Conservation (phyloP, 1,284 basidiomycete species). For the Cutaneotrichosporon mucoides region DNA sequence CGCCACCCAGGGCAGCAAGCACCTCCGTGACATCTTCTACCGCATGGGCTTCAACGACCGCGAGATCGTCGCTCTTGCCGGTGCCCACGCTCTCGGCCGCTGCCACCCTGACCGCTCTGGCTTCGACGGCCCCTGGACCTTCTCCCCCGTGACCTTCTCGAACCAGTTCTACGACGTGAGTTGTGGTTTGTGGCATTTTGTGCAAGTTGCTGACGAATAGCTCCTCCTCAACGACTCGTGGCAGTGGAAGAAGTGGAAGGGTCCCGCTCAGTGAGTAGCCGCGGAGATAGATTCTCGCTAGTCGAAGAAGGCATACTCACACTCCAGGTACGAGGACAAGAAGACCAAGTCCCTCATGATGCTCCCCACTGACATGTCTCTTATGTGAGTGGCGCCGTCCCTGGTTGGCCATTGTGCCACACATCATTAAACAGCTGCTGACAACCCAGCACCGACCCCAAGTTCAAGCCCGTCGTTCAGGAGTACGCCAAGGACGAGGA, state of each 20-base stretch:
- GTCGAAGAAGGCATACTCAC: conserved; percentile 17
- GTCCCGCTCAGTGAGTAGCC: conserved; percentile 12
- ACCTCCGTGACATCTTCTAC: conserved; percentile 85
- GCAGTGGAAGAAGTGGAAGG: conserved; percentile 55
- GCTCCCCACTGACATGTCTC: conserved; percentile 66
- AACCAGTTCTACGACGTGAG: conserved; percentile 76
- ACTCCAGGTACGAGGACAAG: conserved; percentile 79
- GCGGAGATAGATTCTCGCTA: background rate
- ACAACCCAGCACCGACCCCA: conserved; percentile 69
- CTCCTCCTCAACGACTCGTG: conserved; percentile 77
- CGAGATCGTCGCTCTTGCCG: conserved; percentile 90
- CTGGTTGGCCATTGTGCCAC: background rate
- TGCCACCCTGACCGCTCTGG: conserved; percentile 80
- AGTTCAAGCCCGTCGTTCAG: conserved; percentile 73
- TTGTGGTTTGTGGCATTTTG: background rate
- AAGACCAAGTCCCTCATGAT: conserved; percentile 83
- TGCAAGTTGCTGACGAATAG: conserved; percentile 5
- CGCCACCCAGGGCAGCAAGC: conserved; percentile 74
- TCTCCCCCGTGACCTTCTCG: conserved; percentile 57
- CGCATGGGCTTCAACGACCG: conserved; percentile 97
- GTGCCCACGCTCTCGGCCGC: conserved; percentile 91
- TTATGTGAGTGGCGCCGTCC: background rate
- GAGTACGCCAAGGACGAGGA: conserved; percentile 77
- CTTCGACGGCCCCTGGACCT: conserved; percentile 68
- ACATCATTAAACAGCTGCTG: background rate